Conservation (phyloP, 495 filamentous ascomycete species). For the Staphylotrichum longicolle region DNA sequence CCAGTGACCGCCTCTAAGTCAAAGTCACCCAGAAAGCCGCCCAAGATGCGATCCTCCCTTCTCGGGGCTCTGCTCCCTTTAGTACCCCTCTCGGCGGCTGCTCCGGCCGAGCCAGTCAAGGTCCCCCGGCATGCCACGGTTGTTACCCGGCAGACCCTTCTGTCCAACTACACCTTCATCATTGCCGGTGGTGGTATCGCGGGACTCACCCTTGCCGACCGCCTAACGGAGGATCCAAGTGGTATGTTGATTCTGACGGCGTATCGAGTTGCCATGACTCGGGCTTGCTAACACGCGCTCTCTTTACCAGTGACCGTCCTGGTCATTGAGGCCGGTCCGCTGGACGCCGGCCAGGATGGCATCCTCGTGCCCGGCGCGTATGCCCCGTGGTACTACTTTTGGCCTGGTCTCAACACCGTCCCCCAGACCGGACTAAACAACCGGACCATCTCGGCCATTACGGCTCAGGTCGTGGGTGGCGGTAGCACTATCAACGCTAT, state of each 20-base stretch:
- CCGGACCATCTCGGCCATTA: slow-evolving; percentile 22
- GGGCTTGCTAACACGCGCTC: slow-evolving; percentile 10
- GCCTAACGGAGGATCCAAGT: slow-evolving; percentile 46
- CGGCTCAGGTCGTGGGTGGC: slow-evolving; percentile 43
- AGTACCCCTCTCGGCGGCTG: slow-evolving; percentile 1
- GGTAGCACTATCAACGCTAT: slow-evolving; percentile 46
- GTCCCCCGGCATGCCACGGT: slow-evolving; percentile 31
- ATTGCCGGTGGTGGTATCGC: slow-evolving; percentile 50
- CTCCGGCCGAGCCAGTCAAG: slow-evolving; percentile 6
- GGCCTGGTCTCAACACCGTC: slow-evolving; percentile 27
- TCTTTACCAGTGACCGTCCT: slow-evolving; percentile 37
- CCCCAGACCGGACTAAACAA: slow-evolving; percentile 31
- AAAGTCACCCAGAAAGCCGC: too few relatives aligned
- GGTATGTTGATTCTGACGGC: slow-evolving; percentile 35
- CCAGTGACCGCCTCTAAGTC: too few relatives aligned
- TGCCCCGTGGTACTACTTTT: slow-evolving; percentile 32
- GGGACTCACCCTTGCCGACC: slow-evolving; percentile 48
- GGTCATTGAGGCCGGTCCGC: slow-evolving; percentile 45
- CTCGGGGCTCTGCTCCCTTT: slow-evolving; percentile 12
- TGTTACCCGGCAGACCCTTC: slow-evolving; percentile 19
- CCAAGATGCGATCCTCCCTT: slow-evolving; percentile 11
- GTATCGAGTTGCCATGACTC: slow-evolving; percentile 4
- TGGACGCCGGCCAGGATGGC: slow-evolving; percentile 31
- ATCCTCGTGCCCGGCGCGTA: slow-evolving; percentile 31
- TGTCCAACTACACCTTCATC: slow-evolving; percentile 47